Percentiles rank a stretch among this genome's conserved stretches.
These are phyloP conservation scores for Xanthoconium separans DNA, from an alignment of 1,284 basidiomycete genomes.

Conservation along the genomic window DNA sequence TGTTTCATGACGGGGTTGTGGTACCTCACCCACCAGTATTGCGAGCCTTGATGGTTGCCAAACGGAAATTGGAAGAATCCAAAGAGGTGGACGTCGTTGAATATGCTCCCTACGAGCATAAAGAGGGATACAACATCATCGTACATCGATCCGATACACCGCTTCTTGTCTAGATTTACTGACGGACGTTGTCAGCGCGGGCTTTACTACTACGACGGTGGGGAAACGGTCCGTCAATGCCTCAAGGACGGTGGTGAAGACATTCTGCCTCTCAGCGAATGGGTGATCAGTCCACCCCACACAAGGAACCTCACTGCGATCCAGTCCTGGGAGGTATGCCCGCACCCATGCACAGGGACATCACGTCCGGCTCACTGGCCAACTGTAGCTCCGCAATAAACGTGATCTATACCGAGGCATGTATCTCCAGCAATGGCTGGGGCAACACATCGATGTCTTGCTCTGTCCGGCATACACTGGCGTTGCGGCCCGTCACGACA, in stretches of 20 bases:
- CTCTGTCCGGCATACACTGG: conserved; percentile 30
- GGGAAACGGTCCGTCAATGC: conserved; percentile 18
- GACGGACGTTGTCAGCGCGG: conserved; percentile 5
- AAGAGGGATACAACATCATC: conserved; percentile 34
- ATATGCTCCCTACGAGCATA: conserved; percentile 38
- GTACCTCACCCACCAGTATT: conserved; percentile 45
- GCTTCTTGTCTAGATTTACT: neutral
- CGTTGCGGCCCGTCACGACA: conserved; percentile 28
- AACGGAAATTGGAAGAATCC: conserved; percentile 36
- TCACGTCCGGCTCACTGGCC: neutral
- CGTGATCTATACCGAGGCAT: conserved; percentile 28
- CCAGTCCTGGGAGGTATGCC: conserved; percentile 34
- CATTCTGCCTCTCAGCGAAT: conserved; percentile 31
- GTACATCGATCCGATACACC: conserved; percentile 17
- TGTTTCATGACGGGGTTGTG: conserved; percentile 47
- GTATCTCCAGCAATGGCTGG: conserved; percentile 30
- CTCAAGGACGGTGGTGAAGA: conserved; percentile 31
- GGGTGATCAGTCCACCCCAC: conserved; percentile 25
- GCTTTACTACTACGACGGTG: conserved; percentile 30
- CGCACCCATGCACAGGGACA: neutral
- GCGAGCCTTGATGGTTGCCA: conserved; percentile 39
- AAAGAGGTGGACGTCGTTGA: conserved; percentile 43
- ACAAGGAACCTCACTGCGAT: conserved; percentile 25
- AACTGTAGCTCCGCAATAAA: conserved; percentile 22
- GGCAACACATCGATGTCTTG: conserved; percentile 30